A percentile compares a stretch with the other conserved stretches of the same genome.
Evolutionary conservation across 2,329 filamentous ascomycete species (phyloP).

Genomic region (Fusarium brachygibbosum): DNA sequence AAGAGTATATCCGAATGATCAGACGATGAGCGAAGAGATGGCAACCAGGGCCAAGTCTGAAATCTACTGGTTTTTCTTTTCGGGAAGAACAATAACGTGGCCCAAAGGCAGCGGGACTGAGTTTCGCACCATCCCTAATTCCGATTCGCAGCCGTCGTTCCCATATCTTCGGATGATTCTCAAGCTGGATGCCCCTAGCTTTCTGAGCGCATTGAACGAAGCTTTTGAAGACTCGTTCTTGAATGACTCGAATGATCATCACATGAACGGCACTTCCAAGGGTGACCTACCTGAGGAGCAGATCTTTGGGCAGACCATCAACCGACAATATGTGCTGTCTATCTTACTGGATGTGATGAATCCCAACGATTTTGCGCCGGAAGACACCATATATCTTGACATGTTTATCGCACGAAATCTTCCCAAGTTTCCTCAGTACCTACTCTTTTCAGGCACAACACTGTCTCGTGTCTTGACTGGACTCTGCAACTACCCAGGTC

Average conservation of each 20-base stretch:
- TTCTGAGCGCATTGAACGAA: conserved; percentile 95
- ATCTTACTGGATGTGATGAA: conserved; percentile 94
- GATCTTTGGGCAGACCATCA: conserved; percentile 78
- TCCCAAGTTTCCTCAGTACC: conserved; percentile 96
- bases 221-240: conserved; percentile 96
- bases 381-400: conserved; percentile 93
- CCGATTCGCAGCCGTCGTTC: conserved; percentile 78
- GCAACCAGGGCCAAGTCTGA: conserved; percentile 85
- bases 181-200: conserved; percentile 89
- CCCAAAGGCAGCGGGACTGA: conserved; percentile 72
- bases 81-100: conserved; percentile 82
- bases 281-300: conserved; percentile 73
- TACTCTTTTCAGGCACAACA: conserved; percentile 88
- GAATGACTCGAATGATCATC: conserved; percentile 79
- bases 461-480: conserved; percentile 84
- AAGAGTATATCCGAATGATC: conserved; percentile 89
- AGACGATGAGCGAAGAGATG: conserved; percentile 77
- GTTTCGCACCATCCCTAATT: conserved; percentile 71
- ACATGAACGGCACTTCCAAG: conserved; percentile 62
- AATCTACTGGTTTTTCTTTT: conserved; percentile 94
- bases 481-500: conserved; percentile 85
- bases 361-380: conserved; percentile 76
- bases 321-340: conserved; percentile 91
- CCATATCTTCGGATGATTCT: conserved; percentile 87
- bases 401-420: conserved; percentile 98